These are phyloP conservation scores for Diaporthe batatas DNA, from an alignment of 2,329 filamentous ascomycete genomes.

Conservation along the genomic window DNA sequence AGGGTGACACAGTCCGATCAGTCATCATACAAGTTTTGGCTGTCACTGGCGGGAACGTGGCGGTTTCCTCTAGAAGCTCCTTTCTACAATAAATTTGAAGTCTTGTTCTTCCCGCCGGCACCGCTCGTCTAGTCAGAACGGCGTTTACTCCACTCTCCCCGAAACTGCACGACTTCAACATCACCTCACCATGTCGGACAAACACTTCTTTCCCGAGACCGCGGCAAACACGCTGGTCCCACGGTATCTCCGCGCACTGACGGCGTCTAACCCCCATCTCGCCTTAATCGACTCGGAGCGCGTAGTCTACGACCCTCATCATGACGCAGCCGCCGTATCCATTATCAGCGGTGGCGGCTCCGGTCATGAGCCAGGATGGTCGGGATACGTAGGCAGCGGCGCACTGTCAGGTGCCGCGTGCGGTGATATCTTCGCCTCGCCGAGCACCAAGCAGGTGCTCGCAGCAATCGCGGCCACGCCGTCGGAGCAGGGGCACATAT, in stretches of 20 bases:
- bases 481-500: slow-evolving; percentile 73
- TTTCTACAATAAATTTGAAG: neutral
- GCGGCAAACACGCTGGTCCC: slow-evolving; percentile 60
- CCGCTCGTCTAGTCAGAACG: neutral
- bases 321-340: slow-evolving; percentile 59
- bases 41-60: neutral
- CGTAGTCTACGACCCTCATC: slow-evolving; percentile 60
- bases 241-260: slow-evolving; percentile 55
- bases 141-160: too few species aligned
- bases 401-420: slow-evolving; percentile 77
- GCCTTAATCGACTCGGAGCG: slow-evolving; percentile 23
- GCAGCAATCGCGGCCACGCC: slow-evolving; percentile 73
- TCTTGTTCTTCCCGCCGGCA: neutral
- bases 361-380: slow-evolving; percentile 68
- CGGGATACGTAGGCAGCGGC: slow-evolving; percentile 63
- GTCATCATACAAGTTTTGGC: neutral
- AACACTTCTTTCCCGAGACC: slow-evolving; percentile 66
- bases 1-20: slow-evolving; percentile 1
- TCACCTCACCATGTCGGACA: slow-evolving; percentile 59
- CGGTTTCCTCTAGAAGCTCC: neutral
- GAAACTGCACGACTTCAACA: neutral
- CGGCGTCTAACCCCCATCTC: slow-evolving; percentile 19
- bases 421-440: slow-evolving; percentile 82
- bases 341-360: slow-evolving; percentile 69
- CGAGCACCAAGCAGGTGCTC: slow-evolving; percentile 79